Evolutionary conservation across 75 land plant genomes (phyloP), one percentile per base, ranked within the genome.

Genomic region (Selaginella moellendorffii): DNA sequence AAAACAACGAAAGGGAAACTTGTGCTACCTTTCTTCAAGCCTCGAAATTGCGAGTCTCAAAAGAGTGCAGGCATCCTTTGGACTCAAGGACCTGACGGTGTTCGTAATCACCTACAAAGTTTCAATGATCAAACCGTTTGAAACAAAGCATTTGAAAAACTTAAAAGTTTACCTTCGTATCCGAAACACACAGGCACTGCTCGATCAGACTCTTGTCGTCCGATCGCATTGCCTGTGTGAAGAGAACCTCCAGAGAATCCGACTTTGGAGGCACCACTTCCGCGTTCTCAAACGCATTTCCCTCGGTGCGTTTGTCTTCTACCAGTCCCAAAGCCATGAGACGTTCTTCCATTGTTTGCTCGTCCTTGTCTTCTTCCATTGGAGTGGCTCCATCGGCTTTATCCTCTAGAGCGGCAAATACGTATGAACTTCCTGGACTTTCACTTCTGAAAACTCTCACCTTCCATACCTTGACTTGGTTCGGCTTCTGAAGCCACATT

Each of bases 331-430:
- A 62, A 31, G 70, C 74, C 25, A 66, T 72, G 27, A 87, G 80
- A 28, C 79, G 81, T 51, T 87, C 91, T 46, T 76, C 91, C 82
- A 87, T 78, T 19, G 91, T 81, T 25, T 74, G 87, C 52, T 87
- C 91, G 63, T 78, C 82, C 52, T 76, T 53, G 5, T 65, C 64
- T 8, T 26, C 46, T 14, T 54, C 63, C 53, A 66, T 77, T 67
- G 78, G 67, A 8, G 54, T 22, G 52, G 31, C 28, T 23, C 67
- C 78, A 36, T 73, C 67, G 12, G 19, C 58, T 24, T 1, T 2
- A 28, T 70, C 73, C 46, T 36, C 10, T 36, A 36, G 10, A 36
- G 14, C 46, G 46, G 5, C 46, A 36, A 5, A 36, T 14, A 36
- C 46, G 14, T 14, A 36, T 14, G 14, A 36, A 5, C 14, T 36